Conservation (phyloP, 2,329 filamentous ascomycete species). For the Penicillium sp. region DNA sequence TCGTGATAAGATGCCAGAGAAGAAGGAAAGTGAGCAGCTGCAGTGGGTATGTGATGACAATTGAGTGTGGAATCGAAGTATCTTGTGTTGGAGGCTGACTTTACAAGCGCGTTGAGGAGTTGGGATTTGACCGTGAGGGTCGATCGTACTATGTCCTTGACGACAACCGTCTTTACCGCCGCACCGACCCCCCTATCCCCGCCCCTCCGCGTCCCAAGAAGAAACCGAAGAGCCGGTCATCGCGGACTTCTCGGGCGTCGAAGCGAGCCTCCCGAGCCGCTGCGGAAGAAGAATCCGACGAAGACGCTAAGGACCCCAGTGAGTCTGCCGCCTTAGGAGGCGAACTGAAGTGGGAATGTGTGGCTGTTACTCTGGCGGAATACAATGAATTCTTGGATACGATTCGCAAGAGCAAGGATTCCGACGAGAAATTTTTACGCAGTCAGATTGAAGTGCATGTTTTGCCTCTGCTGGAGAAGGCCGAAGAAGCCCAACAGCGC, state of each 20-base stretch:
- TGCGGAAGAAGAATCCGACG: conserved; percentile 39
- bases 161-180: conserved; percentile 86
- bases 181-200: conserved; percentile 66
- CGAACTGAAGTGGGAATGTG: conserved; percentile 79
- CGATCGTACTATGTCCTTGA: conserved; percentile 86
- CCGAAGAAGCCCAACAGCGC: conserved; percentile 60
- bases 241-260: conserved; percentile 58
- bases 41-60: conserved; percentile 61
- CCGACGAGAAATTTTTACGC: conserved; percentile 74
- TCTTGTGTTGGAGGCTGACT: conserved; percentile 13
- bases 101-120: conserved; percentile 41
- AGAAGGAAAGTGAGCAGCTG: conserved; percentile 72
- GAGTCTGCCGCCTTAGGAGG: conserved; percentile 45
- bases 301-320: conserved; percentile 37
- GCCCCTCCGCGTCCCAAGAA: conserved; percentile 53
- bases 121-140: conserved; percentile 81
- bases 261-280: conserved; percentile 54
- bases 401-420: conserved; percentile 70
- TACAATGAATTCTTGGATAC: conserved; percentile 65
- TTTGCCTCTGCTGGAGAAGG: conserved; percentile 75
- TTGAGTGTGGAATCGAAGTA: not conserved
- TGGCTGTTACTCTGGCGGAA: conserved; percentile 75
- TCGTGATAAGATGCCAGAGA: conserved; percentile 76
- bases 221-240: conserved; percentile 60
- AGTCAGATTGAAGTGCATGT: conserved; percentile 69